phyloP scores from a whole-genome alignment of 805 yeast genomes.

The Starmera amethionina region DNA sequence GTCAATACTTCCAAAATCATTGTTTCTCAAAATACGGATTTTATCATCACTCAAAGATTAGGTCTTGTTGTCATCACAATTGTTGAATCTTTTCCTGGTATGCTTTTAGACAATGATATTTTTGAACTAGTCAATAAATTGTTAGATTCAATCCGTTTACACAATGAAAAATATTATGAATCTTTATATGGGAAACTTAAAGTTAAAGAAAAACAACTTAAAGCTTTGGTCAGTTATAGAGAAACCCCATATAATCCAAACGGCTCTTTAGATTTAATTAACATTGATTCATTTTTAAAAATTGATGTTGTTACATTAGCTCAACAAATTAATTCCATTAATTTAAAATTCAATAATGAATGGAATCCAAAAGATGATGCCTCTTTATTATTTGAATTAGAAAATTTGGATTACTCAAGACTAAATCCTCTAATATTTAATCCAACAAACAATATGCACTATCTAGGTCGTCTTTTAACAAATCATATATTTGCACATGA shows the following conservation, averaged over 20 bases:
- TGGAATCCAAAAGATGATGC: slow-evolving; percentile 83
- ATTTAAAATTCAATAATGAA: slow-evolving; percentile 46
- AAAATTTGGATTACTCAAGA: slow-evolving; percentile 26
- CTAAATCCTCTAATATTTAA: slow-evolving; percentile 74
- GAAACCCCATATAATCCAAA: slow-evolving; percentile 9
- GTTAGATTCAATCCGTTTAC: slow-evolving; percentile 35
- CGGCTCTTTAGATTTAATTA: slow-evolving; percentile 17
- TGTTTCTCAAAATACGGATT: slow-evolving; percentile 24
- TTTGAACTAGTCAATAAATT: slow-evolving; percentile 49
- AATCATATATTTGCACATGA: slow-evolving; percentile 56
- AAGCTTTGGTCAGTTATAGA: slow-evolving; percentile 23
- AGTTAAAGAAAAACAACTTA: slow-evolving; percentile 37
- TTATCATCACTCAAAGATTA: slow-evolving; percentile 39
- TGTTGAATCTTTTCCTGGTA: slow-evolving; percentile 53
- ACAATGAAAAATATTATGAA: slow-evolving; percentile 40
- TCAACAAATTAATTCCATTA: slow-evolving; percentile 54
- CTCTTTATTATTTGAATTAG: slow-evolving; percentile 52
- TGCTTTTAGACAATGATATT: slow-evolving; percentile 53
- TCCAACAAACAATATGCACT: slow-evolving; percentile 57
- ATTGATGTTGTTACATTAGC: slow-evolving; percentile 47
- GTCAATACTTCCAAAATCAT: slow-evolving; percentile 6
- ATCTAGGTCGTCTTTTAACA: slow-evolving; percentile 59
- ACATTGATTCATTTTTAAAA: slow-evolving; percentile 41
- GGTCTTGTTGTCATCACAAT: slow-evolving; percentile 45
- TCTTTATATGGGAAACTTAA: slow-evolving; percentile 43